A percentile compares a stretch with the other conserved stretches of the same genome.
These are phyloP conservation scores for Papiliotrema terrestris DNA, from an alignment of 1,284 basidiomycete species.

Conservation along the genomic window DNA sequence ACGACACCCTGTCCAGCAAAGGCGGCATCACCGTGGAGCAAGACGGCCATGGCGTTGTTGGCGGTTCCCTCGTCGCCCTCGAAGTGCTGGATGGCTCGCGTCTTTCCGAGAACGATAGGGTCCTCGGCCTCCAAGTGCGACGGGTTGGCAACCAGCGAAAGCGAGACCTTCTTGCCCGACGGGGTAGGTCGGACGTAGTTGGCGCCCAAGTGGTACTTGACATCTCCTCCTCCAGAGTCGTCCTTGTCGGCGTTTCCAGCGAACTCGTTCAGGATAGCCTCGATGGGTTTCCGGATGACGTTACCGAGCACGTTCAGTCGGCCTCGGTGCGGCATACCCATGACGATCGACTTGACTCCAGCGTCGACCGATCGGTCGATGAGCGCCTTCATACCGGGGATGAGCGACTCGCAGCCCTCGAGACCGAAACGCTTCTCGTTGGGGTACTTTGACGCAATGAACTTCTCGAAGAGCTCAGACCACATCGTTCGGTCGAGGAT, in stretches of 20 bases:
- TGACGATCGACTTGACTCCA: slow-evolving; percentile 92
- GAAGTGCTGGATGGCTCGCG: slow-evolving; percentile 92
- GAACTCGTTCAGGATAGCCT: slow-evolving; percentile 98
- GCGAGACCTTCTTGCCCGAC: slow-evolving; percentile 93
- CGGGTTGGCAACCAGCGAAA: slow-evolving; percentile 97
- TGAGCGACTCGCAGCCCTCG: slow-evolving; percentile 95
- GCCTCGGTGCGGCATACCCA: slow-evolving; percentile 99
- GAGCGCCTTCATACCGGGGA: slow-evolving; percentile 98
- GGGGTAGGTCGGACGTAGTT: slow-evolving; percentile 99
- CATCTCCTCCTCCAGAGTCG: slow-evolving; percentile 87
- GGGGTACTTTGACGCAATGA: slow-evolving; percentile 96
- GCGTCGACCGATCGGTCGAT: slow-evolving; percentile 97
- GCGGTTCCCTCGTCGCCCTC: slow-evolving; percentile 77
- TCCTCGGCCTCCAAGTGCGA: slow-evolving; percentile 97
- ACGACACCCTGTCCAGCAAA: slow-evolving; percentile 98
- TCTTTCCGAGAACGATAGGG: slow-evolving; percentile 96
- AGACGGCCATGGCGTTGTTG: slow-evolving; percentile 83
- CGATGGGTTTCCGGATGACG: slow-evolving; percentile 96
- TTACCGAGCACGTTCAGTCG: slow-evolving; percentile 97
- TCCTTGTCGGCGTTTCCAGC: slow-evolving; percentile 63
- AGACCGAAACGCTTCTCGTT: slow-evolving; percentile 99
- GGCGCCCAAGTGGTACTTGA: slow-evolving; percentile 98
- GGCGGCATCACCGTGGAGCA: slow-evolving; percentile 97
- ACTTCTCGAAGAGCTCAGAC: slow-evolving; percentile 99
- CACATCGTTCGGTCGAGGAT: slow-evolving; percentile 98